A percentile compares a stretch with the other conserved stretches of the same genome.
These are phyloP conservation scores for Ganoderma multipileum DNA, from an alignment of 1,284 basidiomycete species.

Conservation along the genomic window DNA sequence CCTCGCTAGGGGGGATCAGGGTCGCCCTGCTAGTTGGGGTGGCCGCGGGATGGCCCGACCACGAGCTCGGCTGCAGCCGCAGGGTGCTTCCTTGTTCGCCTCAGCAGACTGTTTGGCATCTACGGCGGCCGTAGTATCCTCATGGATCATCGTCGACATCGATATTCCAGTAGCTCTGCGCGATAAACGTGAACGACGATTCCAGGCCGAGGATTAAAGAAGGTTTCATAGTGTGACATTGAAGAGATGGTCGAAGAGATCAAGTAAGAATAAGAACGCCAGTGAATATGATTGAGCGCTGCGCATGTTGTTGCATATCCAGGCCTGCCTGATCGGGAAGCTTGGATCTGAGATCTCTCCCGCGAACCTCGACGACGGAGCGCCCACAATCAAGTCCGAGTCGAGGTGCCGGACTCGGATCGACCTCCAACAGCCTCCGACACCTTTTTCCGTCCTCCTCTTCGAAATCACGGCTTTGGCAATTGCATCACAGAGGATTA, in stretches of 20 bases:
- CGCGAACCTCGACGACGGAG: neutral
- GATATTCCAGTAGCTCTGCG: too few species aligned
- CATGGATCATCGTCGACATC: too few species aligned
- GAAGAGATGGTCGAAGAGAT: too few species aligned
- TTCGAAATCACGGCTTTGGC: neutral
- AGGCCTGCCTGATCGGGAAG: neutral
- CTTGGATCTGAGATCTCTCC: neutral
- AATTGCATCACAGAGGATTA: neutral
- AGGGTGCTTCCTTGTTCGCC: neutral
- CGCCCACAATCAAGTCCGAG: neutral
- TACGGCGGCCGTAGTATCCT: too few species aligned
- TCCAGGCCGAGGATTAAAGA: too few species aligned
- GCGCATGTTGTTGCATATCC: neutral
- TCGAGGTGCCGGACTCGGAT: neutral
- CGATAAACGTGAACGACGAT: too few species aligned
- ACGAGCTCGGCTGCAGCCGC: neutral
- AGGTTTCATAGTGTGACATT: too few species aligned
- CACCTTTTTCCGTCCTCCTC: neutral
- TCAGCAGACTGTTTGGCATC: neutral
- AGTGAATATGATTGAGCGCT: too few species aligned
- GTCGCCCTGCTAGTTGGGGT: neutral
- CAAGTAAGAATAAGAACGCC: too few species aligned
- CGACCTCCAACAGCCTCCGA: too few species aligned
- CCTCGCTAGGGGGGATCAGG: neutral
- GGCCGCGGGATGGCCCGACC: neutral